phyloP scores from a whole-genome alignment of 2,329 filamentous ascomycete species.

The Penicillium sclerotiorum region DNA sequence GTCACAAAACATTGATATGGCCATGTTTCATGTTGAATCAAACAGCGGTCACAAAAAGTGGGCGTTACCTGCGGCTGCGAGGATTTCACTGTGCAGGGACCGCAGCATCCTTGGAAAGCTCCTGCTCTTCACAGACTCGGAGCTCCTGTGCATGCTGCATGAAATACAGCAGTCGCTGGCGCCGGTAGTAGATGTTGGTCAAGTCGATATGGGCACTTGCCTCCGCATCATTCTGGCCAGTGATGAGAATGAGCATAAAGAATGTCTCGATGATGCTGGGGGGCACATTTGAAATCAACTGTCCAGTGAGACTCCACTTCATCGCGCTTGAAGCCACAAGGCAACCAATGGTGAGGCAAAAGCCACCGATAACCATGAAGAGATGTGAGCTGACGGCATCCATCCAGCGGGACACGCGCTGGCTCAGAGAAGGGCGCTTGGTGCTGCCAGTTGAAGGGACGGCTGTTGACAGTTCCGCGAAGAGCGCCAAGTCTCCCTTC shows the following conservation, averaged over 20 bases:
- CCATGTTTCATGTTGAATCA: too few species aligned
- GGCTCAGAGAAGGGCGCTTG: slow-evolving; percentile 18
- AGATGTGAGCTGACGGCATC: slow-evolving; percentile 31
- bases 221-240: slow-evolving; percentile 35
- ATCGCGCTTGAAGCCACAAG: slow-evolving; percentile 32
- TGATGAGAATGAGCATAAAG: slow-evolving; percentile 38
- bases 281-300: slow-evolving; percentile 39
- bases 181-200: slow-evolving; percentile 26
- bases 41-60: too few species aligned
- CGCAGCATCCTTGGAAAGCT: too few species aligned
- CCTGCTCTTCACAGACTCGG: too few species aligned
- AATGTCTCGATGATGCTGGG: slow-evolving; percentile 41
- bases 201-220: slow-evolving; percentile 23
- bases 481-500: slow-evolving; percentile 13
- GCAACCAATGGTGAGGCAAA: slow-evolving; percentile 31
- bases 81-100: too few species aligned
- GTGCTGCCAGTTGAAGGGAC: slow-evolving; percentile 1
- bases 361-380: slow-evolving; percentile 29
- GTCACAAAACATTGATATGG: too few species aligned
- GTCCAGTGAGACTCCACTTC: slow-evolving; percentile 37
- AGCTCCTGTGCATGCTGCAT: too few species aligned
- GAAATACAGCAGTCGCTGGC: slow-evolving; percentile 17
- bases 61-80: too few species aligned
- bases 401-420: slow-evolving; percentile 25
- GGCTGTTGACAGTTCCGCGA: background rate